Percentiles rank a stretch among this genome's conserved stretches.
phyloP scores from a whole-genome alignment of 2,329 filamentous ascomycete genomes.

The Aspergillus sp. region DNA sequence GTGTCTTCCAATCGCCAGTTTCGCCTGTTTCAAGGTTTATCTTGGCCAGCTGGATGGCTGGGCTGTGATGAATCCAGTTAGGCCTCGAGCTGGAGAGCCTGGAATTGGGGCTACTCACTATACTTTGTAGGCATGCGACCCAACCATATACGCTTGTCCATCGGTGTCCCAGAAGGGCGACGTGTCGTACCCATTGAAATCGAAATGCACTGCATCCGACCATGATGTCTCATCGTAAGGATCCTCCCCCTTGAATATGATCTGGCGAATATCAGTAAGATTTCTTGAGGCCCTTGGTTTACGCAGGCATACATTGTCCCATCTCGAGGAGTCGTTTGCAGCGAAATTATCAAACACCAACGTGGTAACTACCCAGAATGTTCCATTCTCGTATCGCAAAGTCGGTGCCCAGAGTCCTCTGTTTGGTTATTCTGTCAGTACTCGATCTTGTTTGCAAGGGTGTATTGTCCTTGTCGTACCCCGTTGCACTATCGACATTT shows the following conservation, averaged over 20 bases:
- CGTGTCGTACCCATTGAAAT: neutral
- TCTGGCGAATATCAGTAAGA: no score
- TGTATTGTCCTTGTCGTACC: no score
- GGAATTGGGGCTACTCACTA: no score
- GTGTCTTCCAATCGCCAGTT: neutral
- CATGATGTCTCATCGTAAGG: neutral
- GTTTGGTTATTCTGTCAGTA: neutral
- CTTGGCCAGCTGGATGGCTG: neutral
- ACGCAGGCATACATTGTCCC: no score
- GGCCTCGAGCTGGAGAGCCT: no score
- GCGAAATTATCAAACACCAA: neutral
- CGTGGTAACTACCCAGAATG: constrained; percentile 28
- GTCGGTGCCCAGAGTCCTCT: constrained; percentile 44
- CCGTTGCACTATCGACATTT: no score
- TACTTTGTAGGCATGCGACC: no score
- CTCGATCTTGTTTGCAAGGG: constrained; percentile 18
- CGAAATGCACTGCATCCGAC: neutral
- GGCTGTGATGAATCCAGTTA: neutral
- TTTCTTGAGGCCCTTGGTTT: no score
- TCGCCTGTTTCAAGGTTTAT: neutral
- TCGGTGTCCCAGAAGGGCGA: neutral
- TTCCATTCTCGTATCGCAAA: constrained; percentile 39
- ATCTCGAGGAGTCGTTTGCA: no score
- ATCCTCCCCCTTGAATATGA: neutral
- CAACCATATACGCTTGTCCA: neutral